Conservation (phyloP, 345 rosid species). For the Boechera retrofracta region DNA sequence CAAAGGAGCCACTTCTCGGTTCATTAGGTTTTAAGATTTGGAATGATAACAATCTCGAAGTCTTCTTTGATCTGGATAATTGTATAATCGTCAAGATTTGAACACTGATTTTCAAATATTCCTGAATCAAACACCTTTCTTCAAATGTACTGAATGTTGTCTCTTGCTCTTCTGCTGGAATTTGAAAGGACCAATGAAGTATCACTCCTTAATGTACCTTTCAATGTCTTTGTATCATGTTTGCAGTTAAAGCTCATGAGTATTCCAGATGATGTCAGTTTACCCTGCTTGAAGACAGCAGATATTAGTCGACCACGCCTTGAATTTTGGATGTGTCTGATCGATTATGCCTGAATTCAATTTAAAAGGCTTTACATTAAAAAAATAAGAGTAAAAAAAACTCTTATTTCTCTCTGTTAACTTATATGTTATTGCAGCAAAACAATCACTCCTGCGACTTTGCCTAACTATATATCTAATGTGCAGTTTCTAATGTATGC, state of each 20-base stretch:
- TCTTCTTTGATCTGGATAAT: neutral
- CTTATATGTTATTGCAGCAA: conserved; percentile 49
- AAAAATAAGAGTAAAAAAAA: neutral
- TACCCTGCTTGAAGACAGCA: conserved; percentile 45
- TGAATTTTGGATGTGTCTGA: conserved; percentile 49
- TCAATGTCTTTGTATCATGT: conserved; percentile 25
- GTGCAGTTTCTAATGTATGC: conserved; percentile 53
- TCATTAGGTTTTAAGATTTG: neutral
- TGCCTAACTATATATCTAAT: conserved; percentile 50
- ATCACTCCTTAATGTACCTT: neutral
- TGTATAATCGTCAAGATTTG: neutral
- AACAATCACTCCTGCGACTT: conserved; percentile 47
- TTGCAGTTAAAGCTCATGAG: conserved; percentile 54
- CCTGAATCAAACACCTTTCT: neutral
- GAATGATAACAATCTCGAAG: neutral
- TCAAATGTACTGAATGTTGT: neutral
- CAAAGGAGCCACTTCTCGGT: neutral
- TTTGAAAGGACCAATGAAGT: conserved; percentile 9
- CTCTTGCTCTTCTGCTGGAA: conserved; percentile 1
- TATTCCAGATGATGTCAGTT: conserved; percentile 30
- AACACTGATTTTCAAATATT: neutral
- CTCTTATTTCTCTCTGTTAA: conserved; percentile 42
- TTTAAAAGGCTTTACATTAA: conserved; percentile 44
- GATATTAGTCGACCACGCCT: conserved; percentile 44
- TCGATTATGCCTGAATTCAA: conserved; percentile 44